phyloP scores from a whole-genome alignment of 345 rosid genomes.

The Lepidium aucheri region DNA sequence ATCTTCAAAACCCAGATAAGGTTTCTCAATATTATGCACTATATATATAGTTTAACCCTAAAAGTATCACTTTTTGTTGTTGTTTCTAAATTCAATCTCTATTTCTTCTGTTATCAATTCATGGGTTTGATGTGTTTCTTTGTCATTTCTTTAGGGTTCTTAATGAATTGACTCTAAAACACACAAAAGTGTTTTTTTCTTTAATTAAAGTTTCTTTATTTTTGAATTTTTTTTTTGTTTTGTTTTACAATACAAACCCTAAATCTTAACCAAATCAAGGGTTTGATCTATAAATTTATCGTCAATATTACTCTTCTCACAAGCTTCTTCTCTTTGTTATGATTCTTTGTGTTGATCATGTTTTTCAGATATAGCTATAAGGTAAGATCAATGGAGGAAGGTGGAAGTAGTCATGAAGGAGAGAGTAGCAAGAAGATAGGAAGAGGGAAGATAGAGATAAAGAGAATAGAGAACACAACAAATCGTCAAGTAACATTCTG shows the following conservation, averaged over 20 bases:
- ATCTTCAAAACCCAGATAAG: slow-evolving; percentile 16
- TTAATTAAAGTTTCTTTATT: not conserved
- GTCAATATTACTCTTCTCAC: not conserved
- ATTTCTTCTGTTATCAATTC: not conserved
- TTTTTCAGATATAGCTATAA: too few species aligned
- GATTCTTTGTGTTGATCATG: not conserved
- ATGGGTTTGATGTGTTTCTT: too few species aligned
- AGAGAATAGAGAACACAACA: slow-evolving; percentile 74
- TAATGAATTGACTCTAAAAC: not conserved
- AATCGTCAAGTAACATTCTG: slow-evolving; percentile 89
- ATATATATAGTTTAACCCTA: not conserved
- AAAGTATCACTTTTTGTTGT: not conserved
- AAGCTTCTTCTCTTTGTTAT: not conserved
- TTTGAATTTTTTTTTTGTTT: not conserved
- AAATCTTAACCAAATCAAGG: not conserved
- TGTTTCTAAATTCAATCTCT: not conserved
- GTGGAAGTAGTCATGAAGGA: slow-evolving; percentile 27
- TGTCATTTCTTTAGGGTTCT: not conserved
- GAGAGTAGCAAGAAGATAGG: slow-evolving; percentile 47
- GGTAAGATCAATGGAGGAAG: slow-evolving; percentile 24
- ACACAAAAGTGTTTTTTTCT: not conserved
- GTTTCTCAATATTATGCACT: not conserved
- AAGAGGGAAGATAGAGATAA: slow-evolving; percentile 79
- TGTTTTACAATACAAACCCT: not conserved
- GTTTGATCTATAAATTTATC: not conserved